phyloP scores from a whole-genome alignment of 78 protist species.

The Dictyostelium capitatum region DNA sequence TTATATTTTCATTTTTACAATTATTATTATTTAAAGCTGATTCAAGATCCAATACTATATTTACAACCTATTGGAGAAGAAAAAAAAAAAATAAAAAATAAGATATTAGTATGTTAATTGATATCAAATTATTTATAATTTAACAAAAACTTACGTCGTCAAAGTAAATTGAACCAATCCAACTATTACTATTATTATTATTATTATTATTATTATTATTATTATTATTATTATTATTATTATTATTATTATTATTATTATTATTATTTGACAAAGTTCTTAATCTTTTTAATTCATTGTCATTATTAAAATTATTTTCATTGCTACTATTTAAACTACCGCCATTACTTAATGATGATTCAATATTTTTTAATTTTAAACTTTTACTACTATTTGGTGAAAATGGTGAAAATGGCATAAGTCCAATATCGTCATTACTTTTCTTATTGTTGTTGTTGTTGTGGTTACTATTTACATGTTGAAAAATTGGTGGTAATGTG shows the following conservation, averaged over 20 bases:
- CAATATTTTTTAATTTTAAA: not conserved
- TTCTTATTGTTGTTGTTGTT: not conserved
- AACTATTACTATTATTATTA: not conserved
- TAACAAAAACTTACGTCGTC: not conserved
- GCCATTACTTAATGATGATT: not conserved
- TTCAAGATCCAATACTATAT: slow-evolving; percentile 23
- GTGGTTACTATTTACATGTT: not conserved
- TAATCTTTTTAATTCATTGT: not conserved
- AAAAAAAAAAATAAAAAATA: not conserved
- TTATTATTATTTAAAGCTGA: not conserved
- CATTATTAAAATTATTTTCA: slow-evolving; percentile 4
- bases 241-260: slow-evolving; percentile 4
- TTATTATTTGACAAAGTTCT: not conserved
- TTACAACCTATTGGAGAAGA: slow-evolving; percentile 11
- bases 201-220: too few species aligned
- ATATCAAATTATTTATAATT: not conserved
- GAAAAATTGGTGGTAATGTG: not conserved
- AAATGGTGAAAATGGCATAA: not conserved
- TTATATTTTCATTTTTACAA: slow-evolving; percentile 19
- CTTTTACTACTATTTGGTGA: not conserved
- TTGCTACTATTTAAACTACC: slow-evolving; percentile 8
- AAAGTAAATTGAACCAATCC: not conserved
- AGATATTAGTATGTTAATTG: not conserved
- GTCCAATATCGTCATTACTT: not conserved
- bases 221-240: too few species aligned